phyloP scores from a whole-genome alignment of 768 basidiomycete species.

The Pulveroboletus sp. region DNA sequence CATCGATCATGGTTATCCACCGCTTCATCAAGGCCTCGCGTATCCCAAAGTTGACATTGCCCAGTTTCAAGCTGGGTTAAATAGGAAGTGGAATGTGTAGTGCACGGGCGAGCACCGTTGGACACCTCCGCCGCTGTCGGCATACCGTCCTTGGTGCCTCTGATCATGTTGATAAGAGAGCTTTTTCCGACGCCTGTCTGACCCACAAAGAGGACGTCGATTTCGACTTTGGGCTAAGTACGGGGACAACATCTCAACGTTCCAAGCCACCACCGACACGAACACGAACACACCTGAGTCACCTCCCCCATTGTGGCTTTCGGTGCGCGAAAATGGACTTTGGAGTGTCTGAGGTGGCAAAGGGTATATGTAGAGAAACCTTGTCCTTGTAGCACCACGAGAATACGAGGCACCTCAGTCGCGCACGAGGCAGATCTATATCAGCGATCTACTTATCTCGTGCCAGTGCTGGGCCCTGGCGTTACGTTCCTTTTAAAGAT shows the following conservation, averaged over 20 bases:
- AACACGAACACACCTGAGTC: conserved; percentile 7
- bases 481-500: conserved; percentile 7
- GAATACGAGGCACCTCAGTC: neutral
- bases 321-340: neutral
- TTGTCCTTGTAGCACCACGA: neutral
- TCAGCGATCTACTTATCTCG: too few relatives aligned
- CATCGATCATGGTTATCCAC: conserved; percentile 3
- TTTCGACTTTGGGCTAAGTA: conserved; percentile 6
- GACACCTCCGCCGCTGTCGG: conserved; percentile 14
- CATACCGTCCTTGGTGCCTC: conserved; percentile 3
- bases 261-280: neutral
- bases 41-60: conserved; percentile 24
- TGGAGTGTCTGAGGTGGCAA: conserved; percentile 1
- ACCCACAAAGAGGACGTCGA: conserved; percentile 22
- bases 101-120: conserved; percentile 18
- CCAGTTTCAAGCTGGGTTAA: neutral
- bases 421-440: conserved; percentile 27
- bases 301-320: conserved; percentile 15
- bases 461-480: neutral
- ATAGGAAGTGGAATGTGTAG: conserved; percentile 9
- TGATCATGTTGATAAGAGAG: conserved; percentile 25
- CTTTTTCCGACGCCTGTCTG: conserved; percentile 27
- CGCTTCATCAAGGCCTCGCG: conserved; percentile 24
- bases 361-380: neutral
- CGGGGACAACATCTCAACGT: conserved; percentile 4